Conservation (phyloP, 441 rosid genomes). For the Adansonia rubrostipa region DNA sequence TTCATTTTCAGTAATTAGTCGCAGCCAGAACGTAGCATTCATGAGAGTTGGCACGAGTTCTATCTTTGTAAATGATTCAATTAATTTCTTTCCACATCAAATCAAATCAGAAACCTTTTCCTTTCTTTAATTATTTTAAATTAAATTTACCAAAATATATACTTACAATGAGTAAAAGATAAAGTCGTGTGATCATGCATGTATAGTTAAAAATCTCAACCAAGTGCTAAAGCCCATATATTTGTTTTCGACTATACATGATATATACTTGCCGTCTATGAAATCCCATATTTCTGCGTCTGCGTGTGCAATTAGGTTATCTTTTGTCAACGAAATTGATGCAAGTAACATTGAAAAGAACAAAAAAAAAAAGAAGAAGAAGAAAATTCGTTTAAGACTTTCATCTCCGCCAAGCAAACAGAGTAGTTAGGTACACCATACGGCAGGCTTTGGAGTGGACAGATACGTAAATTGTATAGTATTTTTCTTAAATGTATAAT, state of each 20-base stretch:
- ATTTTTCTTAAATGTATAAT: no score
- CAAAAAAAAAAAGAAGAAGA: not conserved
- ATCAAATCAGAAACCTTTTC: constrained; percentile 4
- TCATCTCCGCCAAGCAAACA: constrained; percentile 26
- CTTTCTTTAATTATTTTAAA: not conserved
- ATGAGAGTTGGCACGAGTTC: not conserved
- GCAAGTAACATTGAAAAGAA: not conserved
- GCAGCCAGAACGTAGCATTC: constrained; percentile 6
- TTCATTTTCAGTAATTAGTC: not conserved
- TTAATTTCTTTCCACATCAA: not conserved
- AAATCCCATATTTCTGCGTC: constrained; percentile 11
- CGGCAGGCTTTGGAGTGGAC: constrained; percentile 11
- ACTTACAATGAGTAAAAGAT: not conserved
- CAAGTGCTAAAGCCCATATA: not conserved
- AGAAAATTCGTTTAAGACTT: not conserved
- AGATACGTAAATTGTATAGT: not conserved
- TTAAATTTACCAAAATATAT: not conserved
- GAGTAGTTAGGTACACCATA: not conserved
- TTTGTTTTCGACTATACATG: not conserved
- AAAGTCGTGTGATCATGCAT: not conserved
- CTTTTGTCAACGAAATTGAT: constrained; percentile 1
- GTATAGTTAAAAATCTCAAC: not conserved
- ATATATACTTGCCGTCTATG: constrained; percentile 18
- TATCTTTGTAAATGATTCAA: not conserved
- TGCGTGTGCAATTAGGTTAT: constrained; percentile 11